These are phyloP conservation scores for Lactarius hatsudake DNA, from an alignment of 768 basidiomycete species.

Conservation along the genomic window DNA sequence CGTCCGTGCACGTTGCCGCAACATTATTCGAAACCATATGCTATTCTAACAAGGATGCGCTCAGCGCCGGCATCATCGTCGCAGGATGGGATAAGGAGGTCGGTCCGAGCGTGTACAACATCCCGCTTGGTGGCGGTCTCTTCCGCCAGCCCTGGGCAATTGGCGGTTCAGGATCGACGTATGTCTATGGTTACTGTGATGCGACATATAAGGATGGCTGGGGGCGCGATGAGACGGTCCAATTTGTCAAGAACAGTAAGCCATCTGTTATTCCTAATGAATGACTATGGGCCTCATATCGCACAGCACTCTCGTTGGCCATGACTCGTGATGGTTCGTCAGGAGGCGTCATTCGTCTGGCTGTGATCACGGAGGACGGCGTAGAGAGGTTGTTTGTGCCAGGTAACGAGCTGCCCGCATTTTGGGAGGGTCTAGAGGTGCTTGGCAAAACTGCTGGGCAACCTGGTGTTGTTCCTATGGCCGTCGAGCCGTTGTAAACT, in stretches of 20 bases:
- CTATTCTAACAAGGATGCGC: conserved; percentile 88
- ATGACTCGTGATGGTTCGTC: conserved; percentile 99
- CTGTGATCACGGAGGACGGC: conserved; percentile 88
- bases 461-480: conserved; percentile 42
- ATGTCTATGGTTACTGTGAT: conserved; percentile 99
- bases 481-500: conserved; percentile 38
- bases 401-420: conserved; percentile 82
- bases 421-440: conserved; percentile 86
- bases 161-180: conserved; percentile 95
- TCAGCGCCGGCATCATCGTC: conserved; percentile 94
- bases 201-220: conserved; percentile 95
- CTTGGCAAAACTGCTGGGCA: conserved; percentile 40
- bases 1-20: conserved; percentile 80
- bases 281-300: neutral
- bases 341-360: conserved; percentile 96
- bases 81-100: conserved; percentile 94
- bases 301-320: conserved; percentile 81
- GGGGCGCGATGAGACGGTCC: conserved; percentile 83
- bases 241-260: conserved; percentile 96
- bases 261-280: conserved; percentile 24
- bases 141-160: conserved; percentile 99
- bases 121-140: conserved; percentile 93
- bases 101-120: conserved; percentile 94
- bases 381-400: conserved; percentile 93
- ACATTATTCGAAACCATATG: conserved; percentile 82